Evolutionary conservation across 148 eudicot genomes (phyloP), one percentile per base, ranked within the genome.

Genomic region (Talinum fruticosum): DNA sequence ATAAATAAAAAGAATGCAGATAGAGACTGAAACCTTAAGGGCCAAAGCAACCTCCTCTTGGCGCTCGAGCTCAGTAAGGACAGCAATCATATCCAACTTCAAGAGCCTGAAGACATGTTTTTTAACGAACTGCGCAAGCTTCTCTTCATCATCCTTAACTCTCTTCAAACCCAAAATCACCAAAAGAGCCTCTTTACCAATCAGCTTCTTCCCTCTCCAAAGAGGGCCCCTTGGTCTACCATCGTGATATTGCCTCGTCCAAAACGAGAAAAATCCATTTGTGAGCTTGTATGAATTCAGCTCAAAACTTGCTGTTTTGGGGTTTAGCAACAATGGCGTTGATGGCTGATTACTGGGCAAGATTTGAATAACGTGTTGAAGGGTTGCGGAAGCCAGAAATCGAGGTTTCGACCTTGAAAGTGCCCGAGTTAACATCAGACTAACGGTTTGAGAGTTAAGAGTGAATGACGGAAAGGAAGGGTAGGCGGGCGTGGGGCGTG

Each of bases 211-310:
- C 51, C 96, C 90, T 79, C 92, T 88, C 97, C 97, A 95, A 29
- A 95, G 87, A 1, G 98, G 79, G 2, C 98, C 98, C 84, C 97
- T 88, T 21, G 97, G 98, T 66, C 97, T 92, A 19, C 98, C 98
- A 66, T 95, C 98, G 64, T 91, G 96, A 76, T 85, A 90, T 13
- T 59, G 45, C 45, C 87, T 81, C 37, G 49, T 71, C 34, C 5
- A 75, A 16, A 35, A 23, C 15, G 62, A 51, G 19, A 44, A 34
- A 69, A 21, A 35, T 66, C 73, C 71, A 34, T 41, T 70, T 66
- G 41, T 26, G 61, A 77, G 37, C 5, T 53, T 79, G 57, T 19
- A 41, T 28, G 66, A 69, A 65, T 68, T 53, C 5, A 71, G 65
- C 36, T 32, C 59, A 49, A 72, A 51, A 28, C 0, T 74, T 59